Evolutionary conservation across 139 green algal genomes (phyloP).

Genomic region (Diplosphaera chodatii): DNA sequence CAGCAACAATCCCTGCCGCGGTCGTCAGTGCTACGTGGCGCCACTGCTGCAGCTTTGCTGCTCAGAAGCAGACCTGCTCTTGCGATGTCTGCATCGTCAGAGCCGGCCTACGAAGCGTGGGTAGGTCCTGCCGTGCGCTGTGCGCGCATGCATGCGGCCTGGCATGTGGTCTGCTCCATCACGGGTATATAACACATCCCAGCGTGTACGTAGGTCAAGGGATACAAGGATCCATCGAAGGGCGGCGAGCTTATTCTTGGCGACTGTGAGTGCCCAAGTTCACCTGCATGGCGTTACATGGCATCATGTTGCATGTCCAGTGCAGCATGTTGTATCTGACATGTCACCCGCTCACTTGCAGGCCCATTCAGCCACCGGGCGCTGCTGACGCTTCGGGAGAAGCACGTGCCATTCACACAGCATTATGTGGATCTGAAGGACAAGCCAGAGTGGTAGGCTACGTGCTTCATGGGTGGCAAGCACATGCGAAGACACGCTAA

Average conservation of each 20-base stretch:
- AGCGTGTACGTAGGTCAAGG: not conserved
- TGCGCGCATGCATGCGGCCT: not conserved
- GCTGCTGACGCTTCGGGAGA: slow-evolving; percentile 76
- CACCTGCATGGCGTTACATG: not conserved
- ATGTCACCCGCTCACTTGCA: slow-evolving; percentile 31
- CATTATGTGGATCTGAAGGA: slow-evolving; percentile 71
- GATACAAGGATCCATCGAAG: not conserved
- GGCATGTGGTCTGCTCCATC: not conserved
- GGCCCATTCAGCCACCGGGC: slow-evolving; percentile 84
- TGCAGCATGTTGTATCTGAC: not conserved
- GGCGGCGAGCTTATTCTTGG: not conserved
- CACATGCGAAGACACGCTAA: not conserved
- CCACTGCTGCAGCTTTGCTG: not conserved
- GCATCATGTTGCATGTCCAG: not conserved
- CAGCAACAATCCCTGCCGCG: not conserved
- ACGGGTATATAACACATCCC: not conserved
- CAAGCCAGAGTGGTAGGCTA: slow-evolving; percentile 76
- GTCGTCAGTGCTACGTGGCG: not conserved
- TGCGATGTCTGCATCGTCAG: not conserved
- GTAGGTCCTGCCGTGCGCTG: not conserved
- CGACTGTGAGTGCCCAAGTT: not conserved
- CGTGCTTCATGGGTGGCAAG: not conserved
- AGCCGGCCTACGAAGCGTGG: not conserved
- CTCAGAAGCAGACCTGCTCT: not conserved
- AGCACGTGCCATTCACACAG: slow-evolving; percentile 59